phyloP scores from a whole-genome alignment of 2,329 filamentous ascomycete genomes.

The Colletotrichum viniferum region DNA sequence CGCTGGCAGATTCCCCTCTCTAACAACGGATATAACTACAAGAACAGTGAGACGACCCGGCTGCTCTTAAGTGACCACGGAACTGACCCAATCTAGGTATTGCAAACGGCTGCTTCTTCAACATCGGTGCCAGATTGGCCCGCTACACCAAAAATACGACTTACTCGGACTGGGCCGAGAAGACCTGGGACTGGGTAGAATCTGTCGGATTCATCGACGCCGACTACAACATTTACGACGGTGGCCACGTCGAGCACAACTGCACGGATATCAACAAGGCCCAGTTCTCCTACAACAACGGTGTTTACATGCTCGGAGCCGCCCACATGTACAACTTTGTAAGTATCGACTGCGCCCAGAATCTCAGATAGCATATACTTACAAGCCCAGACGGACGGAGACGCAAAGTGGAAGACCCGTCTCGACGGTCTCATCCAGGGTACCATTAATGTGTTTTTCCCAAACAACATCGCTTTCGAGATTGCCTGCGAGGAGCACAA shows the following conservation, averaged over 20 bases:
- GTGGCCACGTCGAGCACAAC: conserved; percentile 53
- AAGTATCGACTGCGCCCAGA: conserved; percentile 25
- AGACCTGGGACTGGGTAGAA: conserved; percentile 66
- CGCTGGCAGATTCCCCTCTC: conserved; percentile 80
- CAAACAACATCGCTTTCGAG: conserved; percentile 62
- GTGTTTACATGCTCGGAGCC: conserved; percentile 60
- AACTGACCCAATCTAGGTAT: conserved; percentile 43
- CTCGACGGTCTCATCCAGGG: conserved; percentile 44
- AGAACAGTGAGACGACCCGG: conserved; percentile 52
- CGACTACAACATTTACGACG: conserved; percentile 66
- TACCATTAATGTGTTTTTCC: conserved; percentile 55
- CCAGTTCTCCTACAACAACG: conserved; percentile 67
- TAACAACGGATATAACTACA: conserved; percentile 80
- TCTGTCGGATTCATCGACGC: conserved; percentile 63
- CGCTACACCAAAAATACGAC: conserved; percentile 71
- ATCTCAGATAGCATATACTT: not conserved
- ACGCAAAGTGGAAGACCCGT: conserved; percentile 55
- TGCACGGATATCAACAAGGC: conserved; percentile 60
- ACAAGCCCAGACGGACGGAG: conserved; percentile 46
- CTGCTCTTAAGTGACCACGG: not conserved
- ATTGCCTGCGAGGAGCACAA: conserved; percentile 59
- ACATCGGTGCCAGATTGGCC: conserved; percentile 70
- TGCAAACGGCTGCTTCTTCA: conserved; percentile 68
- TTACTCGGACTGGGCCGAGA: conserved; percentile 66
- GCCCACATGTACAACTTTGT: conserved; percentile 69